Conservation (phyloP, 768 basidiomycete species). For the Pleurotus ostreatus region DNA sequence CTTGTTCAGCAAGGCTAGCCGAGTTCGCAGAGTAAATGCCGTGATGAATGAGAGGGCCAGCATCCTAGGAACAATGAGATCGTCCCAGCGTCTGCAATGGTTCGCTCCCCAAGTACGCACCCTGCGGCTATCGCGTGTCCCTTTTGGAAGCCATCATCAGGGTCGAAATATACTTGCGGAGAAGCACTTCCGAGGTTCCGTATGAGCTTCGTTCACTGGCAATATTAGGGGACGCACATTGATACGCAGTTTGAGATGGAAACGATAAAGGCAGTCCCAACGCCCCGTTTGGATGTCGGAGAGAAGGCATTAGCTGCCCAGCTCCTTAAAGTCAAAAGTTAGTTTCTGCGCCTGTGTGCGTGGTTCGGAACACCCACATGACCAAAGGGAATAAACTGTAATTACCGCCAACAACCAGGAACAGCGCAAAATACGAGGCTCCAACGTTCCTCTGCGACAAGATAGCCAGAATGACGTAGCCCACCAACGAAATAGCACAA, state of each 20-base stretch:
- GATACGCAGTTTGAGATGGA: conserved; percentile 57
- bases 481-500: conserved; percentile 38
- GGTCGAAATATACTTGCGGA: conserved; percentile 55
- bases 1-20: conserved; percentile 39
- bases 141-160: conserved; percentile 44
- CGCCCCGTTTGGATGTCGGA: conserved; percentile 56
- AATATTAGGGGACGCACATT: conserved; percentile 32
- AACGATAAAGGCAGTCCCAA: conserved; percentile 57
- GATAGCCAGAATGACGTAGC: conserved; percentile 53
- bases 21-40: conserved; percentile 41
- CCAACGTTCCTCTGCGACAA: conserved; percentile 46
- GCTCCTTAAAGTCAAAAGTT: conserved; percentile 34
- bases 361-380: conserved; percentile 33
- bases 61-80: conserved; percentile 25
- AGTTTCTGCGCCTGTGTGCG: not conserved
- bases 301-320: conserved; percentile 59
- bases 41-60: conserved; percentile 37
- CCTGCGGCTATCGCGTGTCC: conserved; percentile 55
- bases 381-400: conserved; percentile 55
- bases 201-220: not conserved
- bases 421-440: conserved; percentile 54
- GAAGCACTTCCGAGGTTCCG: conserved; percentile 34
- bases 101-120: conserved; percentile 23
- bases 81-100: no score
- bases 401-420: conserved; percentile 51